Conservation (phyloP, 2,329 filamentous ascomycete species). For the Kalmusia sp. region DNA sequence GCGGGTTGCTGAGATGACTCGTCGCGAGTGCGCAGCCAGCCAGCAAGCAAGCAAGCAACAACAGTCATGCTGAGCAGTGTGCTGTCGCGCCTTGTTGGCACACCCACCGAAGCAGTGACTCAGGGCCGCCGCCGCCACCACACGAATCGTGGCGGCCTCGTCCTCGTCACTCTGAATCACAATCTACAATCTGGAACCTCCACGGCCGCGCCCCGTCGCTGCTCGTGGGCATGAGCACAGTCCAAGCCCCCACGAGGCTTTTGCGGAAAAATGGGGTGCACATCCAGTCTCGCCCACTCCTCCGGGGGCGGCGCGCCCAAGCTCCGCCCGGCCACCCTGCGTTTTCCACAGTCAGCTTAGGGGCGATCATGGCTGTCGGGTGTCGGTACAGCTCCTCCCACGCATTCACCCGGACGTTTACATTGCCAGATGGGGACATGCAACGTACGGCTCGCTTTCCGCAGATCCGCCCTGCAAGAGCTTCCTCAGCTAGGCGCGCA, state of each 20-base stretch:
- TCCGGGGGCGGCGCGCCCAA: not conserved
- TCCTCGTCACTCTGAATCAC: conserved; percentile 14
- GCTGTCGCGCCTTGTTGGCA: conserved; percentile 9
- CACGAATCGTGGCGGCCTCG: conserved; percentile 1
- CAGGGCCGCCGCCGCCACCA: conserved; percentile 16
- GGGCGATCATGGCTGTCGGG: conserved; percentile 32
- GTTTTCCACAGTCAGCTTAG: not conserved
- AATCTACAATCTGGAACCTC: conserved; percentile 6
- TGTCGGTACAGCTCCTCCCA: conserved; percentile 29
- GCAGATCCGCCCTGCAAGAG: conserved; percentile 27
- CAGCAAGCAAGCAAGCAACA: conserved; percentile 16
- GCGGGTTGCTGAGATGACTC: conserved; percentile 33
- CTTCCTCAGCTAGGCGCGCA: conserved; percentile 14
- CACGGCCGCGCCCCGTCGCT: not conserved
- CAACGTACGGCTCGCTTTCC: conserved; percentile 25
- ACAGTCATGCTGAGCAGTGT: conserved; percentile 16
- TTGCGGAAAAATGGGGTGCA: conserved; percentile 7
- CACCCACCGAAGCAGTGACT: conserved; percentile 5
- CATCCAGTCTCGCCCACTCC: conserved; percentile 2
- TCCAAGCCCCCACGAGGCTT: conserved; percentile 9
- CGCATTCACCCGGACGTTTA: conserved; percentile 30
- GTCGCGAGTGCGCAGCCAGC: conserved; percentile 26
- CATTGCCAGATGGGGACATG: conserved; percentile 22
- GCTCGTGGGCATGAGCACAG: conserved; percentile 1
- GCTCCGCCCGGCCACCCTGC: not conserved